Base-by-base conservation (phyloP, 208 protist genomes). In the Angomonas deanei region DNA sequence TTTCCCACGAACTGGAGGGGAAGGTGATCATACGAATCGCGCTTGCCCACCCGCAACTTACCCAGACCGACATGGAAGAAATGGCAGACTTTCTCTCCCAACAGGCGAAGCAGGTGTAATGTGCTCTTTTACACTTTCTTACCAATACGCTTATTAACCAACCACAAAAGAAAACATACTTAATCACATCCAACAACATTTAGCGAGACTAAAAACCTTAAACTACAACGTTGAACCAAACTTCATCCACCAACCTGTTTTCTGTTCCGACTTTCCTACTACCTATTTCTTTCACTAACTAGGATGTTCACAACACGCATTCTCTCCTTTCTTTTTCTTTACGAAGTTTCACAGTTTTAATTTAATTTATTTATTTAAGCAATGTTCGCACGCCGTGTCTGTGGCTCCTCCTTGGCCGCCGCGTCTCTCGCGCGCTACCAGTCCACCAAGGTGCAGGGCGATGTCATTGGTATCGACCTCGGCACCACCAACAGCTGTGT, bases 381-480 rank as follows among this genome's bases (percentile, higher is more conserved):
- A 10, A 80, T 80, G 80, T 79, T 88, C 38, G 70, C 79, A 69
- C 83, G 79, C 66, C 77, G 79, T 72, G 70, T 90, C 42, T 73
- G 77, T 65, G 64, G 64, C 3, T 52, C 70, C 53, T 52, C 58
- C 34, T 31, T 76, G 36, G 72, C 61, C 59, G 63, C 64, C 23
- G 76, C 64, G 50, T 65, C 64, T 33, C 55, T 76, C 17, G 77
- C 66, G 50, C 77, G 80, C 60, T 63, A 71, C 64, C 70, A 77
- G 62, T 79, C 74, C 53, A 58, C 68, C 34, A 80, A 93, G 76
- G 80, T 93, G 55, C 69, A 81, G 61, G 88, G 87, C 39, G 78
- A 79, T 62, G 82, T 93, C 39, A 92, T 94, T 33, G 87, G 87
- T 60, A 84, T 93, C 26, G 86, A 93, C 65, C 76, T 94, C 2